Base-by-base conservation (phyloP, 192 early-diverging fungal genomes). In the Podila epigama region DNA sequence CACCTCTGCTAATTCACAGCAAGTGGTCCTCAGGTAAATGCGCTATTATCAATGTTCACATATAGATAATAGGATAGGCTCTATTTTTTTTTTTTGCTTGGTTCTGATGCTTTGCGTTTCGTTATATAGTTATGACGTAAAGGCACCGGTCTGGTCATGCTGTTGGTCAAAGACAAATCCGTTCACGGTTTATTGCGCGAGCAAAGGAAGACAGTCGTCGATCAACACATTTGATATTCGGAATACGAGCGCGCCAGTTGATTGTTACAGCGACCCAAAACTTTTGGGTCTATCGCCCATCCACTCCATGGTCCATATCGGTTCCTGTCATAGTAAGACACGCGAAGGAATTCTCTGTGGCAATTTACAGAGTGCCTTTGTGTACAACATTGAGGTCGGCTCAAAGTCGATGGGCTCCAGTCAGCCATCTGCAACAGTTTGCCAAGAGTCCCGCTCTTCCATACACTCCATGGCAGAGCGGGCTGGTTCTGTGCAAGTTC, bases 111-210 rank as follows among this genome's bases (percentile, higher is more conserved):
- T 52, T 50, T 13, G 13, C 0, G n/a, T 33, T 51, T 11, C 22
- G 2, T 3, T 50, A n/a, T 39, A 50, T 51, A 79, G 78, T 6
- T 80, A 72, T 36, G 50, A 80, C 29, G 22, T 80, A 32, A 52
- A 68, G 18, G 61, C 36, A 1, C 55, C 54, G 0, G 79, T 58
- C 7, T 75, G 71, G 71, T 73, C 79, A 13, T 81, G 79, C 42
- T 73, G 79, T 35, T 81, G 79, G 79, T 77, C 73, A 18, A 50
- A 29, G 10, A 36, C 63, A 33, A 59, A 68, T 27, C 60, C 73
- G 7, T 40, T 58, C 34, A 12, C n/a, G 3, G 35, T 77, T 6
- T 77, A 68, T 29, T 68, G 66, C 25, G 40, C 73, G 4, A 33
- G 55, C 37, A 68, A 77, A 37, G 42, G 42, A 11, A 68, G 41